Percentiles rank a stretch among this genome's conserved stretches.
phyloP scores from a whole-genome alignment of 2,329 filamentous ascomycete genomes.

The Neodidymelliopsis sp. region DNA sequence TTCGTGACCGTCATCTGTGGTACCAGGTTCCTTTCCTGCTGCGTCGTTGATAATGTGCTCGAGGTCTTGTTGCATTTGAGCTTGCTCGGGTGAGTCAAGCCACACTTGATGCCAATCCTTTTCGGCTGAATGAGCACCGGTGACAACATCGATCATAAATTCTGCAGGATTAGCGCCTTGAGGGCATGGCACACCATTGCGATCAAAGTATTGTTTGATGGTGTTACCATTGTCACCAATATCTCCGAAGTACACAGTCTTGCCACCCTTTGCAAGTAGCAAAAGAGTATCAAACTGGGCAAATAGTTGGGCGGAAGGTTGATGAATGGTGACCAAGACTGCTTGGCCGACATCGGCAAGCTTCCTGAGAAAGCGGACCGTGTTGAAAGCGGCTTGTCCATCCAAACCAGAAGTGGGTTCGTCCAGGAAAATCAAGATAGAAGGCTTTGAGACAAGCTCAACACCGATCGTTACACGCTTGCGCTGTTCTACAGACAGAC shows the following conservation, averaged over 20 bases:
- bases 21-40: conserved; percentile 47
- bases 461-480: conserved; percentile 71
- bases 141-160: conserved; percentile 81
- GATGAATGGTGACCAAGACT: conserved; percentile 85
- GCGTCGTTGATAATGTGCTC: conserved; percentile 49
- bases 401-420: conserved; percentile 77
- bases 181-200: conserved; percentile 63
- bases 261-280: conserved; percentile 75
- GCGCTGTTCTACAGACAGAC: conserved; percentile 58
- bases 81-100: conserved; percentile 45
- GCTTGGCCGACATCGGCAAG: conserved; percentile 77
- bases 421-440: conserved; percentile 75
- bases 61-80: conserved; percentile 46
- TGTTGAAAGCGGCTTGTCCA: conserved; percentile 72
- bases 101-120: conserved; percentile 51
- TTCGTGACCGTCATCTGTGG: conserved; percentile 50
- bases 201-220: conserved; percentile 64
- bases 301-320: conserved; percentile 81
- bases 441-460: conserved; percentile 67
- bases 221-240: conserved; percentile 74
- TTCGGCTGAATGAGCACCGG: conserved; percentile 10
- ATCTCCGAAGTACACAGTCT: conserved; percentile 82
- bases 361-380: conserved; percentile 74
- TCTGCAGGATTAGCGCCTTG: conserved; percentile 63
- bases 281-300: conserved; percentile 83